These are phyloP conservation scores for Erigeron philadelphicus DNA, from an alignment of 140 eudicot genomes.

Conservation along the genomic window DNA sequence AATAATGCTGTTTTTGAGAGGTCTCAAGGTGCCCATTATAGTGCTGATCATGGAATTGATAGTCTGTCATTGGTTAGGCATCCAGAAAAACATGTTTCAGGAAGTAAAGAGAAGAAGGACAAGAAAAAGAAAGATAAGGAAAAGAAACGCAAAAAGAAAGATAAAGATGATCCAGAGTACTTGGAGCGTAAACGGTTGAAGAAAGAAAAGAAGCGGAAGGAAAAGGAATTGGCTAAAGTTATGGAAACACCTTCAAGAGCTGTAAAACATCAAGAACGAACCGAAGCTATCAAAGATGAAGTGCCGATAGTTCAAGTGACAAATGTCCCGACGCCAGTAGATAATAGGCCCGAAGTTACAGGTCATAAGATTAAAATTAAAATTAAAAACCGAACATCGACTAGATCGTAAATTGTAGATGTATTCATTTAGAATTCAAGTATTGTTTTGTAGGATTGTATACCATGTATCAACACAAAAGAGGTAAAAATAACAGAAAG, in stretches of 20 bases:
- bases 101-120: conserved; percentile 44
- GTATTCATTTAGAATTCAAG: conserved; percentile 25
- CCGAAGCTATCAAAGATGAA: conserved; percentile 22
- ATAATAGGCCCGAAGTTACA: conserved; percentile 33
- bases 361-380: conserved; percentile 62
- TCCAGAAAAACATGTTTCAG: conserved; percentile 16
- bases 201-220: conserved; percentile 76
- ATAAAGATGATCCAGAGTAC: conserved; percentile 63
- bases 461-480: conserved; percentile 18
- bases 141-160: conserved; percentile 43
- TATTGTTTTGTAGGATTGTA: conserved; percentile 28
- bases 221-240: conserved; percentile 63
- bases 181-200: conserved; percentile 59
- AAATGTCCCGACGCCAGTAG: conserved; percentile 7
- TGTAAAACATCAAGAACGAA: conserved; percentile 21
- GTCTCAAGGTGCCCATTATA: conserved; percentile 46
- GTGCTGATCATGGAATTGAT: conserved; percentile 51
- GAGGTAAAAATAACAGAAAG: conserved; percentile 8
- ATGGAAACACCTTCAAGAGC: conserved; percentile 24
- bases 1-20: conserved; percentile 35
- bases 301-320: conserved; percentile 34
- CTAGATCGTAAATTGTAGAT: conserved; percentile 30
- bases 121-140: conserved; percentile 54
- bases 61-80: conserved; percentile 23
- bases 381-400: conserved; percentile 53